These are phyloP conservation scores for Candida maesae DNA, from an alignment of 805 yeast genomes.

Conservation along the genomic window DNA sequence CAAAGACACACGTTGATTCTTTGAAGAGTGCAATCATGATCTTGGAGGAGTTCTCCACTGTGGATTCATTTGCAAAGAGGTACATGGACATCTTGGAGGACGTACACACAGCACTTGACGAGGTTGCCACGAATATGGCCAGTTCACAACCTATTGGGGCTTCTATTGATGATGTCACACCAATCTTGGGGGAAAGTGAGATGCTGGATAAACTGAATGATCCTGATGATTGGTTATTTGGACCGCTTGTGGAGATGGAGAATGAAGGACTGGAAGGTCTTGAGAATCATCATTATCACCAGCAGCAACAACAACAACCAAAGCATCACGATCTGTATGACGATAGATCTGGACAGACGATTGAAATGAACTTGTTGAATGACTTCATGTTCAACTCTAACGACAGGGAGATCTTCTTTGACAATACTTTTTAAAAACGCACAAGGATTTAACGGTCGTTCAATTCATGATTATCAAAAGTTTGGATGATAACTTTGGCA, in stretches of 20 bases:
- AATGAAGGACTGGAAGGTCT: neutral
- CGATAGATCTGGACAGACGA: neutral
- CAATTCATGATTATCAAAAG: no score
- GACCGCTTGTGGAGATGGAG: neutral
- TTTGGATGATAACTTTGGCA: no score
- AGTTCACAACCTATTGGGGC: neutral
- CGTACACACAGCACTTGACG: conserved; percentile 12
- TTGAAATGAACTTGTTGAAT: conserved; percentile 2
- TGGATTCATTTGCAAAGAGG: conserved; percentile 5
- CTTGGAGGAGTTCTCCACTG: neutral
- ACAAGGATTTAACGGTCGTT: no score
- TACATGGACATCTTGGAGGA: conserved; percentile 10
- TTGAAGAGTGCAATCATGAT: conserved; percentile 7
- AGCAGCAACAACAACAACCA: no score
- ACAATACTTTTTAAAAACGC: conserved; percentile 1
- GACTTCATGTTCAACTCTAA: conserved; percentile 2
- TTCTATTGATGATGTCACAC: conserved; percentile 5
- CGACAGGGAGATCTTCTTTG: conserved; percentile 1
- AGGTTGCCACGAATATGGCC: conserved; percentile 3
- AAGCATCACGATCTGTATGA: no score
- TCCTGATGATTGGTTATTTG: conserved; percentile 3
- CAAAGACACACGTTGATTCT: conserved; percentile 8
- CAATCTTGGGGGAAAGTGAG: conserved; percentile 3
- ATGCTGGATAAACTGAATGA: conserved; percentile 13
- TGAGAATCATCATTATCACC: no score